Evolutionary conservation across 2,329 filamentous ascomycete species (phyloP).

Genomic region (Colletotrichum sp.): DNA sequence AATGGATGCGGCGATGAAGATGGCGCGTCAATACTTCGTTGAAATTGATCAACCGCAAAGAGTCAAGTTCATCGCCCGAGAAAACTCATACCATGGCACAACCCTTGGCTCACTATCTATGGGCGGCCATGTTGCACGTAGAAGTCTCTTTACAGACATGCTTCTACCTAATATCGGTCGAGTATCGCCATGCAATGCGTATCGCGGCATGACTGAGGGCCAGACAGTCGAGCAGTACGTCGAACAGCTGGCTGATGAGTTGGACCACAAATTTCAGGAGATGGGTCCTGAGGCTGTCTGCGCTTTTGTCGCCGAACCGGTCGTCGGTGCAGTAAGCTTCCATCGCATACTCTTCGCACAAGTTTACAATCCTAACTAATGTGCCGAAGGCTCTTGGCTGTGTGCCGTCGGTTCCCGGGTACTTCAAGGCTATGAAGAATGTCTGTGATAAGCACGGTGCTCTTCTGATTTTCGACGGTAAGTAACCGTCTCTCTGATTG

Average conservation of each 20-base stretch:
- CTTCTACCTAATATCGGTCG: slow-evolving; percentile 61
- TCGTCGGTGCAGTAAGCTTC: slow-evolving; percentile 70
- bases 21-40: slow-evolving; percentile 54
- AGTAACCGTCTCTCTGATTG: background rate
- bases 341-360: slow-evolving; percentile 15
- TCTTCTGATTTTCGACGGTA: slow-evolving; percentile 72
- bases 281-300: slow-evolving; percentile 71
- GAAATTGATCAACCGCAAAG: slow-evolving; percentile 55
- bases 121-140: slow-evolving; percentile 65
- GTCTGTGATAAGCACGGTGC: slow-evolving; percentile 76
- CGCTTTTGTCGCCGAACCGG: slow-evolving; percentile 66
- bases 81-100: slow-evolving; percentile 74
- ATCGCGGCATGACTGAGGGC: slow-evolving; percentile 54
- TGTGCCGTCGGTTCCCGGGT: slow-evolving; percentile 58
- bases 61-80: slow-evolving; percentile 68
- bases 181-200: slow-evolving; percentile 72
- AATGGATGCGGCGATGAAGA: slow-evolving; percentile 53
- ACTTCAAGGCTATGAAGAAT: slow-evolving; percentile 70
- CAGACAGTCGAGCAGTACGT: slow-evolving; percentile 61
- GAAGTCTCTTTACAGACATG: slow-evolving; percentile 66
- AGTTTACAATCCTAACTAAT: background rate
- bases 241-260: slow-evolving; percentile 62
- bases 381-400: slow-evolving; percentile 66
- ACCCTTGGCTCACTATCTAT: slow-evolving; percentile 72
- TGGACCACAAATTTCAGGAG: slow-evolving; percentile 70